Conservation (phyloP, 768 basidiomycete species). For the Amyloporia xantha region DNA sequence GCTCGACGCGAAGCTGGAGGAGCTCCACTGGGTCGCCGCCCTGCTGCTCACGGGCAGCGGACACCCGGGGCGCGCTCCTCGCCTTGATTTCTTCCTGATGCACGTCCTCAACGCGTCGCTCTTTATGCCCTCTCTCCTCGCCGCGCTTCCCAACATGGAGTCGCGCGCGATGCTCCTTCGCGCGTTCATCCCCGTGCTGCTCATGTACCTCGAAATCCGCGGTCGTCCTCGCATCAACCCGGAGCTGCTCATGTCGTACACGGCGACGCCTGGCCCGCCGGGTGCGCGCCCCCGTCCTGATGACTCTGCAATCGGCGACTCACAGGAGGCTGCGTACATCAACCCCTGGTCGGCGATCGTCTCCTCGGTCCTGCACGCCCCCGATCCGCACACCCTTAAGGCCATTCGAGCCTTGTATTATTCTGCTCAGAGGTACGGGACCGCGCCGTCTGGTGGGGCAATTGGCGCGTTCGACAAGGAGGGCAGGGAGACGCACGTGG, state of each 20-base stretch:
- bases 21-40: constrained; percentile 42
- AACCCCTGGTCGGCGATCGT: constrained; percentile 51
- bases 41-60: constrained; percentile 43
- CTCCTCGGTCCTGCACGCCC: constrained; percentile 38
- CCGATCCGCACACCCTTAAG: constrained; percentile 39
- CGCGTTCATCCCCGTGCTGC: constrained; percentile 32
- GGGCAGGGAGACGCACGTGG: constrained; percentile 40
- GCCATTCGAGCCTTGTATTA: constrained; percentile 39
- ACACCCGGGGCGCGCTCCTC: constrained; percentile 38
- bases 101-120: constrained; percentile 48
- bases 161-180: constrained; percentile 42
- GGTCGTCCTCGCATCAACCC: constrained; percentile 50
- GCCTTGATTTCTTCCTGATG: constrained; percentile 55
- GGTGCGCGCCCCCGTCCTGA: constrained; percentile 11
- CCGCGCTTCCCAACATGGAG: constrained; percentile 23
- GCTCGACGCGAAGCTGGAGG: constrained; percentile 39
- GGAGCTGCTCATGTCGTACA: constrained; percentile 40
- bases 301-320: constrained; percentile 28
- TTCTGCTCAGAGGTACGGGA: constrained; percentile 43
- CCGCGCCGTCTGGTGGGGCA: constrained; percentile 31
- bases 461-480: constrained; percentile 36
- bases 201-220: constrained; percentile 33
- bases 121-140: constrained; percentile 40
- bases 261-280: constrained; percentile 36
- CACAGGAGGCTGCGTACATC: constrained; percentile 28